A percentile compares a stretch with the other conserved stretches of the same genome.
Evolutionary conservation across 2,329 filamentous ascomycete genomes (phyloP).

Genomic region (Monosporascus ibericus): DNA sequence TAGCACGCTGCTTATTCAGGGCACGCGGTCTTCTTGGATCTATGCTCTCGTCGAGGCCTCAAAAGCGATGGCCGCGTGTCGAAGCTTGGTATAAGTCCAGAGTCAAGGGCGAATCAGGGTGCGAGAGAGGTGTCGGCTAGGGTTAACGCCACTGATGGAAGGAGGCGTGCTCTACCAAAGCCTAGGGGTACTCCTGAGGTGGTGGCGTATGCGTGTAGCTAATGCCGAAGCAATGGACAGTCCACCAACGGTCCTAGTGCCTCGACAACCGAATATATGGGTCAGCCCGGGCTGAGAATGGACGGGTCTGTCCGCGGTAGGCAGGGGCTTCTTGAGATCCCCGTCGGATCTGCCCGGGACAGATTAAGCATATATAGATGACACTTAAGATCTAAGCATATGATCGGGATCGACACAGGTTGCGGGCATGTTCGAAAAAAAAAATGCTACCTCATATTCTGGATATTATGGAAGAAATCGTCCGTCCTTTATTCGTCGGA

Average conservation of each 20-base stretch:
- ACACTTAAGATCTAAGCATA: not conserved
- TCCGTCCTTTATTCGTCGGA: not conserved
- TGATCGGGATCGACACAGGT: not conserved
- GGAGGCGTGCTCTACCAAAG: not conserved
- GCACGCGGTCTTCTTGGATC: slow-evolving; percentile 3
- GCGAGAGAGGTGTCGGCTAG: not conserved
- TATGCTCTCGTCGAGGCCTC: slow-evolving; percentile 2
- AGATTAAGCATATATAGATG: not conserved
- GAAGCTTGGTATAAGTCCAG: slow-evolving; percentile 3
- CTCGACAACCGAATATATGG: not conserved
- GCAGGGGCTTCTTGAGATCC: not conserved
- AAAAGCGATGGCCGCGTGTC: slow-evolving; percentile 3
- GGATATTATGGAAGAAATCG: not conserved
- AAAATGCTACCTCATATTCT: not conserved
- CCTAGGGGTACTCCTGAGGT: not conserved
- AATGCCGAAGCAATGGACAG: not conserved
- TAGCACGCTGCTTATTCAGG: slow-evolving; percentile 2
- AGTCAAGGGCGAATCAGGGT: slow-evolving; percentile 7
- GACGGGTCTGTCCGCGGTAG: not conserved
- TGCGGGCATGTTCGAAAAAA: not conserved
- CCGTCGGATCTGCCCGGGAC: not conserved
- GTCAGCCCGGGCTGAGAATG: not conserved
- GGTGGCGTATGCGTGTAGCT: not conserved
- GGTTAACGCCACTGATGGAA: not conserved
- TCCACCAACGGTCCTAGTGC: not conserved